Evolutionary conservation across 371 early-diverging fungal species (phyloP), one percentile per base, ranked within the genome.

Genomic region (Nematocida homosporus): DNA sequence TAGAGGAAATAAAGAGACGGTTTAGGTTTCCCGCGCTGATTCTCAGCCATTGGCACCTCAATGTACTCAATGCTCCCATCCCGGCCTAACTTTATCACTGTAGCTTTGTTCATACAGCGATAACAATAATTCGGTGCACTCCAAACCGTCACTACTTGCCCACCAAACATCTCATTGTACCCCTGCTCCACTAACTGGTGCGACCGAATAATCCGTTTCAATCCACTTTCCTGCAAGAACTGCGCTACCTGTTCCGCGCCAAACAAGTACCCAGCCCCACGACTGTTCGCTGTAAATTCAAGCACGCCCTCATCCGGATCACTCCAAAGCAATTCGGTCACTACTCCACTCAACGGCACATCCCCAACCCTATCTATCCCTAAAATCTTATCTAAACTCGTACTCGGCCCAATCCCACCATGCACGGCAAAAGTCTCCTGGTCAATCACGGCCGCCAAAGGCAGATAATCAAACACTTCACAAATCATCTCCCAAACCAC

Each of bases 261-360:
- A 79, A 82, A 82, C 25, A 79, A 52, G 69, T 57, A 79, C 16
- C 82, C 82, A 18, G 65, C 66, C 10, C 82, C 82, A 66, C 82
- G 60, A 25, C 34, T 35, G 56, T 68, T 82, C 44, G 65, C 44
- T 41, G 27, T 40, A 65, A 55, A 80, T 16, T 56, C 65, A 13
- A 65, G 65, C n/a, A 40, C 35, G 20, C 91, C 92, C 80, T 91
- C 92, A 63, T 89, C 83, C 37, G 97, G 97, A 85, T 97, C 97
- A 3, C 95, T 88, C 97, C 97, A 97, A 50, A 97, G 83, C 20
- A 94, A 81, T 86, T 95, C 96, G 80, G 93, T 92, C 90, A 95
- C 90, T 48, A 93, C 78, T 32, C 95, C 96, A 65, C 90, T 89
- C 0, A 90, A 92, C 10, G 93, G 92, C 34, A 93, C 90, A 79